Base-by-base conservation (phyloP, 1,139 yeast genomes). In the Lodderomyces theae region DNA sequence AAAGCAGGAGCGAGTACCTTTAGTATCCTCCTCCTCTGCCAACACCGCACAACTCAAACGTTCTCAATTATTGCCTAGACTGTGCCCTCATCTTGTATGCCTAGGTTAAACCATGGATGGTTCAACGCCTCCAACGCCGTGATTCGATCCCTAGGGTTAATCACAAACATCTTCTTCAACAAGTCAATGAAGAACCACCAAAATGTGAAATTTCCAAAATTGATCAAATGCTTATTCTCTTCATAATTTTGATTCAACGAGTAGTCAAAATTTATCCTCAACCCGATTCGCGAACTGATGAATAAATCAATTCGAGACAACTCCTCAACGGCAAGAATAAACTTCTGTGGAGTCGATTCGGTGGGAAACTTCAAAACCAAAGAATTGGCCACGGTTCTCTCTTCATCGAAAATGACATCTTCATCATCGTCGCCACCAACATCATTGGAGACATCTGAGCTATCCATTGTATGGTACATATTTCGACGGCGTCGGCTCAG, bases 71-170 rank as follows among this genome's bases (percentile, higher is more conserved):
- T 5, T n/a, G n/a, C n/a, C 29, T 35, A 51, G 16, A 51, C 36
- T n/a, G 83, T 79, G n/a, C 86, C 92, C 52, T 84, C 90, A 61
- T 84, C 94, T 52, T 80, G 78, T 41, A 83, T 80, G 24, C 92
- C 94, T 54, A 73, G 71, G 51, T 78, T 76, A 58, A 86, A 85
- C 90, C 92, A 85, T 42, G 82, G 82, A 59, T 85, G 92, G 39
- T 78, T 75, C 61, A 85, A 64, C 1, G 90, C 89, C 42, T 82
- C 86, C 43, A 71, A 66, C 1, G 90, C 90, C 5, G 79, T 74
- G 33, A 84, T 68, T 53, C 94, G 64, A 45, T 76, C 72, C 1
- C 70, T 61, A 3, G 92, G 90, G 56, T 83, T 80, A 37, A 80
- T 79, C 38, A 74, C 76, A 51, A 85, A 74, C 61, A 84, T 65